Conservation (phyloP, 257 asterid genomes). For the Verbascum thapsus region DNA sequence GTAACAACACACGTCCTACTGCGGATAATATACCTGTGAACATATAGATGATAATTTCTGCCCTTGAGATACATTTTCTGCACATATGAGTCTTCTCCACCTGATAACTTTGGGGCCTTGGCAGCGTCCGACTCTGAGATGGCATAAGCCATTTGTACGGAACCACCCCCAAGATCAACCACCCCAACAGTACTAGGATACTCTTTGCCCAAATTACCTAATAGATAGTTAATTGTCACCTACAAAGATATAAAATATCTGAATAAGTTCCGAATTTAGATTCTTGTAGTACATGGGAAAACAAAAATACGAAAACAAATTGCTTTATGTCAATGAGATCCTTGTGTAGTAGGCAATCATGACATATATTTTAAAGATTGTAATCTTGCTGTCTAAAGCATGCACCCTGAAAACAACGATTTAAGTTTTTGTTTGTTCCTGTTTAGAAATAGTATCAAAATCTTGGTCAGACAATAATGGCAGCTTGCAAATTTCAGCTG, state of each 20-base stretch:
- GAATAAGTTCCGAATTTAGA: slow-evolving; percentile 22
- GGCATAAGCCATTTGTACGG: slow-evolving; percentile 88
- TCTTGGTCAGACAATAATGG: too few species aligned
- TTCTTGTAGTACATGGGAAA: slow-evolving; percentile 11
- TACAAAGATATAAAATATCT: slow-evolving; percentile 33
- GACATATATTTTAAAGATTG: neutral
- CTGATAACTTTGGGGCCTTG: slow-evolving; percentile 51
- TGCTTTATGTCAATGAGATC: neutral
- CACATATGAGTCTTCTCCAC: slow-evolving; percentile 66
- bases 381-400: neutral
- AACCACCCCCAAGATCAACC: slow-evolving; percentile 90
- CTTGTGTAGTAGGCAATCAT: slow-evolving; percentile 12
- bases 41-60: slow-evolving; percentile 61
- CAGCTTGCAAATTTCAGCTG: neutral
- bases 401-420: too few species aligned
- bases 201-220: slow-evolving; percentile 68
- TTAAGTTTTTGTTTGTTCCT: too few species aligned
- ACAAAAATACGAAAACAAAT: neutral
- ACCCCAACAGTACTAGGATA: slow-evolving; percentile 65
- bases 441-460: too few species aligned
- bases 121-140: slow-evolving; percentile 65
- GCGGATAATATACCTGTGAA: slow-evolving; percentile 57
- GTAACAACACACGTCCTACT: neutral
- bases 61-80: slow-evolving; percentile 67
- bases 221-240: slow-evolving; percentile 75